phyloP scores from a whole-genome alignment of 75 land plant species.

The Sequoia sempervirens region DNA sequence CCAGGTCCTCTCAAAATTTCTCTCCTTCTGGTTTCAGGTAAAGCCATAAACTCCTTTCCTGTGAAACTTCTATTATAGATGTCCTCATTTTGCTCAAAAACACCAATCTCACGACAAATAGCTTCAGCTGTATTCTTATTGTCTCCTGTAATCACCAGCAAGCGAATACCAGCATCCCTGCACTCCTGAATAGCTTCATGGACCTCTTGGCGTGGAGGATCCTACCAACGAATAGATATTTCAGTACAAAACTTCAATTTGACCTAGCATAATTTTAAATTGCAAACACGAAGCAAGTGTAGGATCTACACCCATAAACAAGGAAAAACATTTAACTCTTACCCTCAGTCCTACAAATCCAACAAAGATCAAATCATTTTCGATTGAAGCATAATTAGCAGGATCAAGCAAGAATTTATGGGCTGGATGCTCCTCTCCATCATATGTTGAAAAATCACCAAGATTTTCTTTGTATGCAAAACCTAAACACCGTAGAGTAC shows the following conservation, averaged over 20 bases:
- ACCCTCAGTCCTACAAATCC: conserved; percentile 90
- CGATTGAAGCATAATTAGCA: conserved; percentile 67
- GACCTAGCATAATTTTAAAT: not conserved
- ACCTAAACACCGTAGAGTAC: conserved; percentile 84
- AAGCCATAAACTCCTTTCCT: conserved; percentile 72
- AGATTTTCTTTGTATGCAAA: conserved; percentile 92
- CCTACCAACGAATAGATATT: conserved; percentile 31
- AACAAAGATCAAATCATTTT: conserved; percentile 74
- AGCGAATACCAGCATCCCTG: conserved; percentile 88
- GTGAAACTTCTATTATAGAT: conserved; percentile 59
- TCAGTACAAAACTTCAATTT: not conserved
- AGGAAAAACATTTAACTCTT: conserved; percentile 15
- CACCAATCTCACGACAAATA: conserved; percentile 89
- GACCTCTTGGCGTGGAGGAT: conserved; percentile 91
- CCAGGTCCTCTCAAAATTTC: conserved; percentile 59
- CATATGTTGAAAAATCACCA: conserved; percentile 63
- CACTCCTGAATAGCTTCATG: conserved; percentile 82
- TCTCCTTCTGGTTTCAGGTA: conserved; percentile 27
- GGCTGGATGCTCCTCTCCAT: conserved; percentile 88
- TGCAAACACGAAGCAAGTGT: not conserved
- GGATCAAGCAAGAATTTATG: conserved; percentile 74
- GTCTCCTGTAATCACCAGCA: conserved; percentile 95
- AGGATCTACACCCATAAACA: not conserved
- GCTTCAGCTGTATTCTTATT: conserved; percentile 96
- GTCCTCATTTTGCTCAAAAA: conserved; percentile 63